Percentiles rank a stretch among this genome's conserved stretches.
Conservation (phyloP, 192 early-diverging fungal genomes). For the Linnemannia zychae region DNA sequence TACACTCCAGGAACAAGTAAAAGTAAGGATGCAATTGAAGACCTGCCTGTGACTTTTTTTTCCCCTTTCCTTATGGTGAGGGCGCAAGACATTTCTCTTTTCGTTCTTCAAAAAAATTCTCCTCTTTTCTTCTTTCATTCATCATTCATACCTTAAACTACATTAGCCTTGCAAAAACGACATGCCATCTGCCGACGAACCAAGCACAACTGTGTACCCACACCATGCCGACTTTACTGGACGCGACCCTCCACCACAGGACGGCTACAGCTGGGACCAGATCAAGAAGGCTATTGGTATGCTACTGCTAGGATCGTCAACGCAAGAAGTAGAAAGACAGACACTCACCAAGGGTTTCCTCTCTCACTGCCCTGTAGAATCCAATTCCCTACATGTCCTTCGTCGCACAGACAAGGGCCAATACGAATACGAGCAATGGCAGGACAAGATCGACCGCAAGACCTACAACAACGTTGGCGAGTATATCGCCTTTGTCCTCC, state of each 20-base stretch:
- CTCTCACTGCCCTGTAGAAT: background rate
- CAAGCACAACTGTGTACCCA: constrained; percentile 12
- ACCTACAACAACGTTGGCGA: constrained; percentile 39
- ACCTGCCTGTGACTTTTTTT: background rate
- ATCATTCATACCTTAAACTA: background rate
- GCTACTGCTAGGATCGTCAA: background rate
- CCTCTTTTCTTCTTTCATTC: background rate
- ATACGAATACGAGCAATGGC: constrained; percentile 53
- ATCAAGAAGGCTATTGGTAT: constrained; percentile 42
- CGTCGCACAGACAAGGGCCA: constrained; percentile 51
- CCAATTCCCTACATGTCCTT: constrained; percentile 22
- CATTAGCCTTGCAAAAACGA: background rate
- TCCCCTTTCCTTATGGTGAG: background rate
- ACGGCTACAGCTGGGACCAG: constrained; percentile 41
- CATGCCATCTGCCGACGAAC: constrained; percentile 10
- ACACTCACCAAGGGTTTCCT: background rate
- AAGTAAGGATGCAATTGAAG: too few relatives aligned
- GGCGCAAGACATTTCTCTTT: background rate
- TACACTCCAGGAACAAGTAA: too few relatives aligned
- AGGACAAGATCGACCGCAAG: constrained; percentile 17
- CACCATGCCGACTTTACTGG: constrained; percentile 32
- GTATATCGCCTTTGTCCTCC: constrained; percentile 37
- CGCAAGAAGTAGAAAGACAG: background rate
- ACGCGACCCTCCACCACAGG: constrained; percentile 34
- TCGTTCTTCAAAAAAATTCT: background rate